phyloP scores from a whole-genome alignment of 2,329 filamentous ascomycete species.

The Sclerotiophoma versabilis region DNA sequence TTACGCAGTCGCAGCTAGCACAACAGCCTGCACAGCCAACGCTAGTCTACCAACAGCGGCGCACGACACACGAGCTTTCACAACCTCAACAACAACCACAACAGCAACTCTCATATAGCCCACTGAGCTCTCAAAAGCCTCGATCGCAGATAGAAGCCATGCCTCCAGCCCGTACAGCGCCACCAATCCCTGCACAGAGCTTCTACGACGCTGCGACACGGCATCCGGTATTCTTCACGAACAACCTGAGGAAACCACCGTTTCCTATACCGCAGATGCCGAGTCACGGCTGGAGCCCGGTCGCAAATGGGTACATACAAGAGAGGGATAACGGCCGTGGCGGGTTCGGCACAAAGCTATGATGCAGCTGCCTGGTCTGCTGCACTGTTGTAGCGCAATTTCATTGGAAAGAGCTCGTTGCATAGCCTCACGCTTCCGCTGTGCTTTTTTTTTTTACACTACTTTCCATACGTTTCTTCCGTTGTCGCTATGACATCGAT shows the following conservation, averaged over 20 bases:
- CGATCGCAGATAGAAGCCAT: slow-evolving; percentile 59
- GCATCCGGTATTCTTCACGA: slow-evolving; percentile 80
- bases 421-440: too few relatives aligned
- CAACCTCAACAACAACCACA: slow-evolving; percentile 8
- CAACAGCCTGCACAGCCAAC: slow-evolving; percentile 35
- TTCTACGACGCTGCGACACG: slow-evolving; percentile 64
- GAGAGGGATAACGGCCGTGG: slow-evolving; percentile 28
- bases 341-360: slow-evolving; percentile 39
- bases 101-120: neutral
- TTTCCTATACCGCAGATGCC: slow-evolving; percentile 49
- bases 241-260: slow-evolving; percentile 65
- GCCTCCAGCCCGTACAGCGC: slow-evolving; percentile 45
- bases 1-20: slow-evolving; percentile 12
- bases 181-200: slow-evolving; percentile 23
- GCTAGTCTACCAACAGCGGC: slow-evolving; percentile 36
- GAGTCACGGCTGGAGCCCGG: slow-evolving; percentile 51
- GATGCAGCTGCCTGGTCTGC: slow-evolving; percentile 9
- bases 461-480: too few relatives aligned
- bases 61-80: slow-evolving; percentile 26
- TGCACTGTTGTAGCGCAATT: too few relatives aligned
- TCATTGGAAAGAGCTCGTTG: too few relatives aligned
- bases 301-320: slow-evolving; percentile 53
- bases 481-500: too few relatives aligned
- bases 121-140: slow-evolving; percentile 29
- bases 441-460: too few relatives aligned